Percentiles rank a stretch among this genome's conserved stretches.
Evolutionary conservation across 352 stramenopile genomes (phyloP).

Genomic region (Globisporangium spinosum): DNA sequence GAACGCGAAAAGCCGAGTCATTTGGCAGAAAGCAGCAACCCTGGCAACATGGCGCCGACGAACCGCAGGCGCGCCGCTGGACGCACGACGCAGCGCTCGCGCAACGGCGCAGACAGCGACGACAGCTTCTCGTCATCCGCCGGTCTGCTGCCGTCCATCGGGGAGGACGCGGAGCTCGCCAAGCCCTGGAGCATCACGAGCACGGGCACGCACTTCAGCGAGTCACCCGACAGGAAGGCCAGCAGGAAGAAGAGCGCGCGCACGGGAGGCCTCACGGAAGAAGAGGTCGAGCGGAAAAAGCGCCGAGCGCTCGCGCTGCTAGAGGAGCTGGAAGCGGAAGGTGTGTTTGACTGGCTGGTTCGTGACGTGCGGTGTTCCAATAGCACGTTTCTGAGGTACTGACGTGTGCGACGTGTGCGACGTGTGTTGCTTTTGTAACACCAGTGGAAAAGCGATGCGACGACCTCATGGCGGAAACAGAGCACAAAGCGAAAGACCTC

Average conservation of each 20-base stretch:
- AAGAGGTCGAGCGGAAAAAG: constrained; percentile 37
- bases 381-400: background rate
- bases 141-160: constrained; percentile 47
- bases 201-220: constrained; percentile 28
- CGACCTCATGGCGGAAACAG: constrained; percentile 44
- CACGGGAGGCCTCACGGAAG: constrained; percentile 13
- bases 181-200: constrained; percentile 22
- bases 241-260: constrained; percentile 29
- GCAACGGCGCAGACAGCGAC: constrained; percentile 4
- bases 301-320: constrained; percentile 41
- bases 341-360: constrained; percentile 24
- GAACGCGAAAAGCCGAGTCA: background rate
- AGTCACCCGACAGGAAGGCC: constrained; percentile 31
- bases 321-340: constrained; percentile 59
- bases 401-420: background rate
- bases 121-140: constrained; percentile 9
- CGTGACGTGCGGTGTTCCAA: background rate
- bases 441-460: constrained; percentile 67
- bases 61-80: constrained; percentile 21
- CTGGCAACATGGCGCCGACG: constrained; percentile 14
- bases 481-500: constrained; percentile 58
- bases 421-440: background rate
- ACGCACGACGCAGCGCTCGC: constrained; percentile 25
- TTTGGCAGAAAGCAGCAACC: background rate
- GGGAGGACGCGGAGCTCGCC: constrained; percentile 53